Conservation (phyloP, 805 yeast genomes). For the Grigorovia jiainica region DNA sequence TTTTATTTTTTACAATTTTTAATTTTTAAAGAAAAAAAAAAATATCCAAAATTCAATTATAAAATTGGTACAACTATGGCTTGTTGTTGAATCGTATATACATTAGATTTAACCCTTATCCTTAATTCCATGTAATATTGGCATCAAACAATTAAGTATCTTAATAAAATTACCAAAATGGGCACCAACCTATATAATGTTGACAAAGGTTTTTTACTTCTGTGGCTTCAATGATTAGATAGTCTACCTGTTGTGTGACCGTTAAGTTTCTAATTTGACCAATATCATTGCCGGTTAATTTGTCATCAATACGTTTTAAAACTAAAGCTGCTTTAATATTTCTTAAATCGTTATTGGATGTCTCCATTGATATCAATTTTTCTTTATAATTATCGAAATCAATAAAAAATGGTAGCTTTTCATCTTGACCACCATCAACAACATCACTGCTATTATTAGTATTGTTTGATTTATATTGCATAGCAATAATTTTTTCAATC, state of each 20-base stretch:
- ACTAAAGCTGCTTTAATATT: conserved; percentile 89
- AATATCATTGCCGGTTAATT: conserved; percentile 90
- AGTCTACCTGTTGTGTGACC: conserved; percentile 87
- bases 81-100: no score
- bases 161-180: conserved; percentile 64
- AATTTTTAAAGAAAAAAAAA: background rate
- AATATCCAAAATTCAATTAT: background rate
- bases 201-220: conserved; percentile 92
- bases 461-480: conserved; percentile 27
- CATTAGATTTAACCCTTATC: no score
- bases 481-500: conserved; percentile 55
- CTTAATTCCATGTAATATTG: no score
- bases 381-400: no score
- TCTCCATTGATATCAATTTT: no score
- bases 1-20: background rate
- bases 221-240: conserved; percentile 90
- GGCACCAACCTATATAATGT: conserved; percentile 98
- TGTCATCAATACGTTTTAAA: conserved; percentile 80
- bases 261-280: conserved; percentile 58
- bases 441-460: background rate
- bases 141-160: background rate
- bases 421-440: no score
- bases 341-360: no score
- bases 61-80: background rate
- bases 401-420: no score